Conservation (phyloP, 345 rosid genomes). For the Capsella bursapastoris region DNA sequence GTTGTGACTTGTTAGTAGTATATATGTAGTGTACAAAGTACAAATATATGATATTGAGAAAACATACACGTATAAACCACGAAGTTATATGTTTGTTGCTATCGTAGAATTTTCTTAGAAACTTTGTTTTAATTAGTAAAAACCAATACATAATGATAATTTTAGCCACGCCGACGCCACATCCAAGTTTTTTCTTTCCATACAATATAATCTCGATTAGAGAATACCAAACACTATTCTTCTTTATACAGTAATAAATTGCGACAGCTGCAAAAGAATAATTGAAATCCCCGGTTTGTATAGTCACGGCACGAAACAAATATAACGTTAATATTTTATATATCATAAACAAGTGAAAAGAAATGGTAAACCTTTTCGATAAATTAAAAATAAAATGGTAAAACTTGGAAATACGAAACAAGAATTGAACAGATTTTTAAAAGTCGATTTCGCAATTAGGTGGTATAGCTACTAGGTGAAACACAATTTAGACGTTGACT, state of each 20-base stretch:
- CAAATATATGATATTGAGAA: background rate
- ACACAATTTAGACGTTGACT: too few species aligned
- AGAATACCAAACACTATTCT: too few species aligned
- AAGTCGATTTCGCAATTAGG: background rate
- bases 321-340: too few species aligned
- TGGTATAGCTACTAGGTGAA: too few species aligned
- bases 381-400: background rate
- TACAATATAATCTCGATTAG: too few species aligned
- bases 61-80: constrained; percentile 33
- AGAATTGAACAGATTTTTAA: background rate
- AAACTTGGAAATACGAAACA: background rate
- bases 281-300: background rate
- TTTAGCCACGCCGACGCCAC: background rate
- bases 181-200: background rate
- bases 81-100: constrained; percentile 18
- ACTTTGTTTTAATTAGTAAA: too few species aligned
- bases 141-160: background rate
- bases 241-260: too few species aligned
- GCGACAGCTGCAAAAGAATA: too few species aligned
- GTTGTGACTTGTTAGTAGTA: background rate
- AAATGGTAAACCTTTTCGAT: background rate
- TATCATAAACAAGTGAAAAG: background rate
- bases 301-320: constrained; percentile 16
- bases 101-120: background rate
- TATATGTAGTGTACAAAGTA: too few species aligned